These are phyloP conservation scores for Sordariomycetes sp. DNA, from an alignment of 2,329 filamentous ascomycete species.

Conservation along the genomic window DNA sequence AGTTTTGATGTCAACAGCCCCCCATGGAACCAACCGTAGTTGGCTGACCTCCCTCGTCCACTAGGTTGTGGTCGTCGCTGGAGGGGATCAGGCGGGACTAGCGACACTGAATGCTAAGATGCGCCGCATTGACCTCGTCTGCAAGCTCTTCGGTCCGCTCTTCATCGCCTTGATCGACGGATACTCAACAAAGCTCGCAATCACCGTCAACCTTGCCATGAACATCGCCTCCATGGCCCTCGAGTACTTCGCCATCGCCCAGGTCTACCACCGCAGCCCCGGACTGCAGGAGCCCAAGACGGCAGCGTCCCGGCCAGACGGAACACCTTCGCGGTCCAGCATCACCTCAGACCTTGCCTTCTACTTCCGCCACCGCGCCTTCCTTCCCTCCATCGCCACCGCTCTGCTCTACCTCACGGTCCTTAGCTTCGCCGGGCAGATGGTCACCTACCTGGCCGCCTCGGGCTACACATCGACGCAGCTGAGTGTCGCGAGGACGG, in stretches of 20 bases:
- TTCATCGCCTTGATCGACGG: conserved; percentile 41
- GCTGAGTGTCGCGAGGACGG: conserved; percentile 41
- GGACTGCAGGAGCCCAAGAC: not conserved
- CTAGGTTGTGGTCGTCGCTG: conserved; percentile 28
- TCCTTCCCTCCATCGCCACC: conserved; percentile 49
- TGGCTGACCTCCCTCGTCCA: not conserved
- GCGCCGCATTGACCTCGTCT: conserved; percentile 50
- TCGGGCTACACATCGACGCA: conserved; percentile 37
- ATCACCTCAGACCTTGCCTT: conserved; percentile 16
- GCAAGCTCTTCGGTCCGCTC: conserved; percentile 47
- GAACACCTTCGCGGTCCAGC: not conserved
- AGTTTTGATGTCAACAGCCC: not conserved
- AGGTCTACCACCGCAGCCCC: not conserved
- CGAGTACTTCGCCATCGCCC: conserved; percentile 44
- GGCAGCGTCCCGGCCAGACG: not conserved
- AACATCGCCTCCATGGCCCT: conserved; percentile 34
- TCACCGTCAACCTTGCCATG: conserved; percentile 36
- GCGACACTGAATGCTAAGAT: conserved; percentile 42
- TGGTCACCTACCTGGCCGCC: conserved; percentile 53
- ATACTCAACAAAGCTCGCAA: conserved; percentile 34
- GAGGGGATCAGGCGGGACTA: conserved; percentile 2
- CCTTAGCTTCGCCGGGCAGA: conserved; percentile 47
- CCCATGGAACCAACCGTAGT: not conserved
- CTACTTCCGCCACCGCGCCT: conserved; percentile 43
- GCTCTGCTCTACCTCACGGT: conserved; percentile 53